phyloP scores from a whole-genome alignment of 1,139 yeast species.

The Blastobotrys niveus region DNA sequence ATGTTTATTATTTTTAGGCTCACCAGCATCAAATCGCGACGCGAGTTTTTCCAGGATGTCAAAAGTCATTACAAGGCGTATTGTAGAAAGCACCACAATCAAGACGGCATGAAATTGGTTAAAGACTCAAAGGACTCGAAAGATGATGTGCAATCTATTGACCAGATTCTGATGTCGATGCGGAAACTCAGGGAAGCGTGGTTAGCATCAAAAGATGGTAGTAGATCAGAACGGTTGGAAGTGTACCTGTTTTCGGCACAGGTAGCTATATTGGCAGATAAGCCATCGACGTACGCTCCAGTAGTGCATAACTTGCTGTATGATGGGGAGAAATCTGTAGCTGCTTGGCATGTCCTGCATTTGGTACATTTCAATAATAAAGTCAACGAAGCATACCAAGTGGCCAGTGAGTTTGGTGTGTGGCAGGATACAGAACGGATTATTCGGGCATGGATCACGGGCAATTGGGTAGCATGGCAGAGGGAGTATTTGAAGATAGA shows the following conservation, averaged over 20 bases:
- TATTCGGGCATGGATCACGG: conserved; percentile 17
- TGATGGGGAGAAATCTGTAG: conserved; percentile 4
- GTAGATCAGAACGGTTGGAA: no score
- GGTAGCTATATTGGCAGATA: conserved; percentile 19
- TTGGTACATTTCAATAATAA: conserved; percentile 18
- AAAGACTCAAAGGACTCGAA: conserved; percentile 3
- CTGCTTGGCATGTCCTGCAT: conserved; percentile 19
- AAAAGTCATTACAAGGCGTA: conserved; percentile 11
- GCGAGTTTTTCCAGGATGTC: conserved; percentile 15
- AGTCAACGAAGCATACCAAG: conserved; percentile 16
- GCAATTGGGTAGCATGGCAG: conserved; percentile 20
- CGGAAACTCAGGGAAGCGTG: conserved; percentile 24
- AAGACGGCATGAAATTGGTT: conserved; percentile 7
- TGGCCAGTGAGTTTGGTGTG: conserved; percentile 9
- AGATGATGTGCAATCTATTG: conserved; percentile 8
- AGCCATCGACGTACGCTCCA: conserved; percentile 19
- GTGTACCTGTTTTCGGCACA: conserved; percentile 22
- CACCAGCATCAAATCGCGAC: conserved; percentile 12
- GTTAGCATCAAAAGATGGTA: conserved; percentile 5
- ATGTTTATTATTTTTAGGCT: conserved; percentile 10
- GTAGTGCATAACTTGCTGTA: conserved; percentile 19
- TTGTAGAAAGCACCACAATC: conserved; percentile 7
- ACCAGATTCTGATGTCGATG: conserved; percentile 20
- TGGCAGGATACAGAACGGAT: conserved; percentile 15
- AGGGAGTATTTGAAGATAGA: conserved; percentile 9